Percentiles rank a stretch among this genome's conserved stretches.
Conservation (phyloP, 805 yeast species). For the Lachancea waltii region DNA sequence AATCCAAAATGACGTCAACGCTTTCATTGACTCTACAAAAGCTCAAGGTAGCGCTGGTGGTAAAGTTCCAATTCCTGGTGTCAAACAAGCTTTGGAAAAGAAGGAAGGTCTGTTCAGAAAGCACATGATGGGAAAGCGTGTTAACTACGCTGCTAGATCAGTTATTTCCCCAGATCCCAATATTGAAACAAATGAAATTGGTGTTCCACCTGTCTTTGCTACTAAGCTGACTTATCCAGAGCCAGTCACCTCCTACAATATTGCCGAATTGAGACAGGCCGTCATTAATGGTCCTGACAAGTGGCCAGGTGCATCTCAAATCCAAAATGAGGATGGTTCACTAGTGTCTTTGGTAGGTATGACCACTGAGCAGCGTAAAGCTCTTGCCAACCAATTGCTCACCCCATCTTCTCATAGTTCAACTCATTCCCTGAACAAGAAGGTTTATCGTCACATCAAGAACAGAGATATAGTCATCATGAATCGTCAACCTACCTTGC, state of each 20-base stretch:
- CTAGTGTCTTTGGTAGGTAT: slow-evolving; percentile 76
- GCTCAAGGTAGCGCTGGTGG: slow-evolving; percentile 68
- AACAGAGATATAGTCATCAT: slow-evolving; percentile 93
- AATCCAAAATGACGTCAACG: slow-evolving; percentile 90
- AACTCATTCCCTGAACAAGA: slow-evolving; percentile 69
- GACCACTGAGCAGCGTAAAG: slow-evolving; percentile 90
- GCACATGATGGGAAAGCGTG: slow-evolving; percentile 99
- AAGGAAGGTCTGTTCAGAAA: slow-evolving; percentile 97
- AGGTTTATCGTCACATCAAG: slow-evolving; percentile 89
- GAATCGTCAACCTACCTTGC: slow-evolving; percentile 99
- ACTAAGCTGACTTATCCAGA: slow-evolving; percentile 94
- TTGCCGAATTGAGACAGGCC: slow-evolving; percentile 84
- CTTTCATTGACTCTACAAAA: slow-evolving; percentile 86
- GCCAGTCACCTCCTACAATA: slow-evolving; percentile 91
- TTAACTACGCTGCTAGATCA: slow-evolving; percentile 96
- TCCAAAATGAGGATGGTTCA: slow-evolving; percentile 92
- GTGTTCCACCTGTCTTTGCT: slow-evolving; percentile 98
- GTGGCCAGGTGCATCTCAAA: slow-evolving; percentile 98
- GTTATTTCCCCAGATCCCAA: slow-evolving; percentile 99
- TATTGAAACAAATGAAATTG: slow-evolving; percentile 95
- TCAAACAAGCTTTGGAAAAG: slow-evolving; percentile 95
- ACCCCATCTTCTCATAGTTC: slow-evolving; percentile 68
- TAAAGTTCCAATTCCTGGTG: slow-evolving; percentile 77
- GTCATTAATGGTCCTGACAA: slow-evolving; percentile 95
- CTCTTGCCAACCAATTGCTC: slow-evolving; percentile 86